Percentiles rank a stretch among this genome's conserved stretches.
Conservation (phyloP, 2,329 filamentous ascomycete genomes). For the Colletotrichum noveboracense region DNA sequence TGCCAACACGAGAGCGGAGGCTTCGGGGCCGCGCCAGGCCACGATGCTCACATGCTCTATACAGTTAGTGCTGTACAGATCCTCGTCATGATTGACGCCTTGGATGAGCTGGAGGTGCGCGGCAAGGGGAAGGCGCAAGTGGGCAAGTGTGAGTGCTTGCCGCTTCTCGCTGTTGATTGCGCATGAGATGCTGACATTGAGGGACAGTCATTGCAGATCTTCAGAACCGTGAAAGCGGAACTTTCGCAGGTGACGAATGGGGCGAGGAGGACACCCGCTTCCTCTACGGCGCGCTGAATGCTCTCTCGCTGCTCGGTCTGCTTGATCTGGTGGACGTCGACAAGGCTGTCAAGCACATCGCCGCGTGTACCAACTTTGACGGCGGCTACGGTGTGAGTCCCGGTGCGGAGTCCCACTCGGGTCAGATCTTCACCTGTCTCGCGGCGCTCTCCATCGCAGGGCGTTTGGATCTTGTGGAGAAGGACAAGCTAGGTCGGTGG, state of each 20-base stretch:
- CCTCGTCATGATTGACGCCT: constrained; percentile 82
- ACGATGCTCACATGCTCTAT: constrained; percentile 95
- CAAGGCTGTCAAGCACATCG: constrained; percentile 80
- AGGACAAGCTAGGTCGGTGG: constrained; percentile 85
- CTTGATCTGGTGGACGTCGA: constrained; percentile 77
- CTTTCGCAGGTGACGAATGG: constrained; percentile 94
- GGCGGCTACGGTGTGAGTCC: constrained; percentile 91
- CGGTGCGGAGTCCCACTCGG: constrained; percentile 91
- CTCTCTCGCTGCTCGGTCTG: constrained; percentile 81
- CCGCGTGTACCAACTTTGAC: constrained; percentile 89
- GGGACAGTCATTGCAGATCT: constrained; percentile 75
- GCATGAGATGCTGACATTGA: neutral
- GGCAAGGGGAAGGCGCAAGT: constrained; percentile 75
- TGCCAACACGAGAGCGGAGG: constrained; percentile 89
- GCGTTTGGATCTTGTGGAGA: constrained; percentile 81
- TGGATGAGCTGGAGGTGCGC: constrained; percentile 79
- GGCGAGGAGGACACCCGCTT: constrained; percentile 96
- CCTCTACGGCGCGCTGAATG: constrained; percentile 88
- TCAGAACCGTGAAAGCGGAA: constrained; percentile 82
- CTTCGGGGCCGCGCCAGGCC: constrained; percentile 91
- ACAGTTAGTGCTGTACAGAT: constrained; percentile 96
- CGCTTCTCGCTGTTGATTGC: neutral
- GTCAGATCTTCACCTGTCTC: constrained; percentile 94
- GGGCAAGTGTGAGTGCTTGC: constrained; percentile 72
- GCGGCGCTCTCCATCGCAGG: constrained; percentile 85